Conservation (phyloP, 2,329 filamentous ascomycete species). For the Trichophyton schoenleinii region DNA sequence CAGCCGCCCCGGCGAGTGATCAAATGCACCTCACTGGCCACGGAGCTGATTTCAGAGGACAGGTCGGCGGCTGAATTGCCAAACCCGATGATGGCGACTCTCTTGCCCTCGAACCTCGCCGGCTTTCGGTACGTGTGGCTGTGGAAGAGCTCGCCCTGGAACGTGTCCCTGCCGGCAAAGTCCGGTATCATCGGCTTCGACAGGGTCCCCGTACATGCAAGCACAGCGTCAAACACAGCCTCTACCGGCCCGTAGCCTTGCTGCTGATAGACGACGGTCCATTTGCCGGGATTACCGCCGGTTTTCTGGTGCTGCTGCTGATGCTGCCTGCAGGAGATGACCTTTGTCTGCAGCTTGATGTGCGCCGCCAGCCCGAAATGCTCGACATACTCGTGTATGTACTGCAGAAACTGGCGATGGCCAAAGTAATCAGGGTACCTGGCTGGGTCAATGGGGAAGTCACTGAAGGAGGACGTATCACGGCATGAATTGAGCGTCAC, state of each 20-base stretch:
- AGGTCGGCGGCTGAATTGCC: slow-evolving; percentile 32
- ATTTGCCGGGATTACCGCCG: slow-evolving; percentile 17
- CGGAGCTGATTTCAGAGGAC: slow-evolving; percentile 26
- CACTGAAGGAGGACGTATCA: slow-evolving; percentile 28
- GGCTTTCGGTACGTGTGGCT: slow-evolving; percentile 29
- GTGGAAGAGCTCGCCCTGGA: slow-evolving; percentile 27
- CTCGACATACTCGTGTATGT: slow-evolving; percentile 28
- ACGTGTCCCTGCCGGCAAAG: slow-evolving; percentile 22
- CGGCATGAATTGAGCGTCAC: slow-evolving; percentile 29
- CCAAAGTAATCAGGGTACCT: slow-evolving; percentile 28
- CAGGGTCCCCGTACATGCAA: slow-evolving; percentile 25
- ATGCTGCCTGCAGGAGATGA: slow-evolving; percentile 21
- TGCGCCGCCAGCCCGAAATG: slow-evolving; percentile 26
- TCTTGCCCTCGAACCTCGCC: slow-evolving; percentile 25
- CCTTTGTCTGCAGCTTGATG: slow-evolving; percentile 24
- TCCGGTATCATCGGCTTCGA: slow-evolving; percentile 23
- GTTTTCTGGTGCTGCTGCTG: slow-evolving; percentile 8
- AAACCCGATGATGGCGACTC: slow-evolving; percentile 27
- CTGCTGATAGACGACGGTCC: slow-evolving; percentile 20
- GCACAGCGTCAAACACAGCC: slow-evolving; percentile 25
- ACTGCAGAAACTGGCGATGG: slow-evolving; percentile 25
- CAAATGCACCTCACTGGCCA: slow-evolving; percentile 25
- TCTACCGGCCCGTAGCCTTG: slow-evolving; percentile 13
- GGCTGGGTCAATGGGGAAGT: slow-evolving; percentile 31
- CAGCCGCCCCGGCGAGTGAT: slow-evolving; percentile 29